These are phyloP conservation scores for Pezicula neosporulosa DNA, from an alignment of 2,329 filamentous ascomycete species.

Conservation along the genomic window DNA sequence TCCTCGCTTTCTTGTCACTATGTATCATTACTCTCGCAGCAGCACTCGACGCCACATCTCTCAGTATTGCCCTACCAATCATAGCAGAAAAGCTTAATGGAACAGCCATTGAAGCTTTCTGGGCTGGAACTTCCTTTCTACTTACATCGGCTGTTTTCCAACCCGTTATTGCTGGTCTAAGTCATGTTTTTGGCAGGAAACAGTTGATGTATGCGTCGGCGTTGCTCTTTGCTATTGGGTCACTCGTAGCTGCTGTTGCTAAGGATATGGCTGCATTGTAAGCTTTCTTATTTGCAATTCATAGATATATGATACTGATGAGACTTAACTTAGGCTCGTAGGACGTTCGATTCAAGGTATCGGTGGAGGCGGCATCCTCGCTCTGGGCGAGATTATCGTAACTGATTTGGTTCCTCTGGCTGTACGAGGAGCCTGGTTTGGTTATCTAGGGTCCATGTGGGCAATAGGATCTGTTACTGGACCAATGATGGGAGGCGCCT, in stretches of 20 bases:
- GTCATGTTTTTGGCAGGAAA: constrained; percentile 38
- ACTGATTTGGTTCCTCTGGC: constrained; percentile 43
- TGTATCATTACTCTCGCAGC: constrained; percentile 55
- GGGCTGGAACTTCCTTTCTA: constrained; percentile 68
- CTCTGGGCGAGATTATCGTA: constrained; percentile 41
- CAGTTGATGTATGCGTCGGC: constrained; percentile 20
- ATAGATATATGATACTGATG: not conserved
- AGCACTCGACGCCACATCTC: constrained; percentile 62
- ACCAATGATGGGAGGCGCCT: constrained; percentile 49
- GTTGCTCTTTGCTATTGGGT: constrained; percentile 35
- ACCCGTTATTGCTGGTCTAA: constrained; percentile 39
- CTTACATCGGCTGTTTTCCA: constrained; percentile 61
- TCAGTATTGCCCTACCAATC: constrained; percentile 57
- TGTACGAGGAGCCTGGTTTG: constrained; percentile 35
- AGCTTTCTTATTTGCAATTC: not conserved
- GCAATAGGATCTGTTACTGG: constrained; percentile 51
- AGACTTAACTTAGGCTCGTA: constrained; percentile 24
- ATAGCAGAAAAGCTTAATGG: constrained; percentile 49
- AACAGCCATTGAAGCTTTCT: constrained; percentile 61
- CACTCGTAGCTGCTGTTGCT: constrained; percentile 33
- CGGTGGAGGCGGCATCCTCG: constrained; percentile 47
- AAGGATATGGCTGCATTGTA: constrained; percentile 31
- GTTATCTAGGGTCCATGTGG: constrained; percentile 41
- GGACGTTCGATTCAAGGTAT: constrained; percentile 44
- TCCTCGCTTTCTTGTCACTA: constrained; percentile 23